phyloP scores from a whole-genome alignment of 805 yeast species.

The Ogataea nonfermentans region DNA sequence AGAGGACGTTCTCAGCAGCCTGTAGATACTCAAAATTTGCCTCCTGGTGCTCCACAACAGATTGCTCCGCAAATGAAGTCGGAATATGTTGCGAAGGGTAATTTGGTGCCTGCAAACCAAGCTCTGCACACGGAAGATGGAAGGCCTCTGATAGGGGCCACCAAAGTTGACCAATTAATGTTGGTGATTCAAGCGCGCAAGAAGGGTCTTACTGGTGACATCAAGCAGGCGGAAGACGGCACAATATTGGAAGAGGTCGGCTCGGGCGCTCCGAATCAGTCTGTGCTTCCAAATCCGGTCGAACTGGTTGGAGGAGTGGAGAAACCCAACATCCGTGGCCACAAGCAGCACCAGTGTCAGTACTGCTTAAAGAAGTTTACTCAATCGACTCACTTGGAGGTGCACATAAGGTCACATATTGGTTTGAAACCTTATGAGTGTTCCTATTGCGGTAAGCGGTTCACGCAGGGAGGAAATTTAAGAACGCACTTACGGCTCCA shows the following conservation, averaged over 20 bases:
- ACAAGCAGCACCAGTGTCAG: slow-evolving; percentile 65
- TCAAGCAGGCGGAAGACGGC: slow-evolving; percentile 68
- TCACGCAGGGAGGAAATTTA: slow-evolving; percentile 88
- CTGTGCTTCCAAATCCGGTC: slow-evolving; percentile 54
- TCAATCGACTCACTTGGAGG: slow-evolving; percentile 89
- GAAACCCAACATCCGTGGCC: slow-evolving; percentile 46
- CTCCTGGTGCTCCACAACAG: slow-evolving; percentile 2
- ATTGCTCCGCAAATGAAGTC: slow-evolving; percentile 11
- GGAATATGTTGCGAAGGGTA: slow-evolving; percentile 14
- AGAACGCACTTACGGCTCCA: slow-evolving; percentile 83
- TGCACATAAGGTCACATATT: slow-evolving; percentile 82
- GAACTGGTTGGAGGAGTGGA: slow-evolving; percentile 80
- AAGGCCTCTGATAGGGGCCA: slow-evolving; percentile 74
- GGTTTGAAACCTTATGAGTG: slow-evolving; percentile 85
- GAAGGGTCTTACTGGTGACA: slow-evolving; percentile 65
- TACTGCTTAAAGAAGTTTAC: slow-evolving; percentile 80
- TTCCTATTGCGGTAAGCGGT: slow-evolving; percentile 71
- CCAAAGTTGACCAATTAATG: slow-evolving; percentile 90
- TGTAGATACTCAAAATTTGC: background rate
- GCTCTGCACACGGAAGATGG: slow-evolving; percentile 55
- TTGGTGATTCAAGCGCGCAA: slow-evolving; percentile 85
- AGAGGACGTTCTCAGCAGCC: slow-evolving; percentile 1
- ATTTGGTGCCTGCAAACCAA: slow-evolving; percentile 46
- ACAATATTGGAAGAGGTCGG: slow-evolving; percentile 51
- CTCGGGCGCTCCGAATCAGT: slow-evolving; percentile 26